Evolutionary conservation across 164 flowering plant species (phyloP), one percentile per base, ranked within the genome.

Genomic region (Magnolia officinalis): DNA sequence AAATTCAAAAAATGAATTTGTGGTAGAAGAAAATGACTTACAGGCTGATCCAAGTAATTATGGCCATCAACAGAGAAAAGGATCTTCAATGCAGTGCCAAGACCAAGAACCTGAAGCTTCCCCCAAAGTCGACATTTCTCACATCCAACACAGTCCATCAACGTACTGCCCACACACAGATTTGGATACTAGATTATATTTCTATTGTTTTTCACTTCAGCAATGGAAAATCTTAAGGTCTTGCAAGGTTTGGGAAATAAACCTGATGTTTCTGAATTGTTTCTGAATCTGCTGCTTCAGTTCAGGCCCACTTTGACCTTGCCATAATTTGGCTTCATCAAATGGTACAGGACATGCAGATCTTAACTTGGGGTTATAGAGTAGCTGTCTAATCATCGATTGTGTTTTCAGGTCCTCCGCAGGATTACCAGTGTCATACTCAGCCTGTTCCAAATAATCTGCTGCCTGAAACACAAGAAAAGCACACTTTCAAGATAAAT

Each of bases 71-170:
- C 97, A 55, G 98, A 88, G 83, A 96, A 94, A 55, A 96, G 98
- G 80, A 92, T 94, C 77, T 96, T 94, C 77, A 96, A 81, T 58
- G 99, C 97, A 63, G 99, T 96, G 18, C 99, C 99, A 61, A 96
- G 95, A 75, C 99, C 99, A 85, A 89, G 98, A 83, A 96, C 93
- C 83, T 96, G 99, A 82, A 96, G 97, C 86, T 96, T 96, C 68
- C 99, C 99, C 99, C 99, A 96, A 18, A 96, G 92, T 19, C 99
- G 90, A 81, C 99, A 96, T 82, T 96, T 96, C 82, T 96, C 99
- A 83, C 99, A 96, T 45, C 97, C 98, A 52, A 94, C 93, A 84
- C 98, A 94, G 78, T 96, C 99, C 99, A 96, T 96, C 81, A 96
- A 68, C 11, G 97, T 95, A 82, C 98, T 95, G 87, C 82, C 61